phyloP scores from a whole-genome alignment of 2,329 filamentous ascomycete species.

The Magnaporthales sp. region DNA sequence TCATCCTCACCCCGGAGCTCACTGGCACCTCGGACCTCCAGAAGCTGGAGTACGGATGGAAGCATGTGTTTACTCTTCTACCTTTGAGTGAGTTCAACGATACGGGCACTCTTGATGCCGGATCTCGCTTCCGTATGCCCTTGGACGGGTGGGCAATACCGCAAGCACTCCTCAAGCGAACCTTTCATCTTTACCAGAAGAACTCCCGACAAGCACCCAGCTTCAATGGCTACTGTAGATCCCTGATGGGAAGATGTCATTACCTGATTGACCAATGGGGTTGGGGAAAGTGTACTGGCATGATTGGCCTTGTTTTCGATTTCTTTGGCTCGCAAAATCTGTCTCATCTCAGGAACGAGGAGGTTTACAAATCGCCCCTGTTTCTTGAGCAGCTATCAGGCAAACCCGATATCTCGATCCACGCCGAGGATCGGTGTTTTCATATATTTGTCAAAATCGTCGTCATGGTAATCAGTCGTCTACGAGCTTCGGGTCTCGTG shows the following conservation, averaged over 20 bases:
- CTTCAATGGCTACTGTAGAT: constrained; percentile 58
- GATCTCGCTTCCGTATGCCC: constrained; percentile 24
- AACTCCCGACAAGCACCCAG: constrained; percentile 46
- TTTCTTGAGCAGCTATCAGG: constrained; percentile 49
- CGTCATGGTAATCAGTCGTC: constrained; percentile 44
- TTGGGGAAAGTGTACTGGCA: constrained; percentile 48
- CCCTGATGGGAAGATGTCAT: constrained; percentile 51
- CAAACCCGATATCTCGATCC: constrained; percentile 36
- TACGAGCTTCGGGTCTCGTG: constrained; percentile 34
- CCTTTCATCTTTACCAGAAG: constrained; percentile 50
- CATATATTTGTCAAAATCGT: constrained; percentile 60
- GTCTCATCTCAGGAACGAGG: constrained; percentile 55
- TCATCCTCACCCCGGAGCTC: constrained; percentile 26
- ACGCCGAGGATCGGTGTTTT: constrained; percentile 52
- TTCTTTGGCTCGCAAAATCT: constrained; percentile 57
- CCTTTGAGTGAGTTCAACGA: constrained; percentile 53
- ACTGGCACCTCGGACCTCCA: constrained; percentile 31
- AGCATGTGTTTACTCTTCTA: constrained; percentile 48
- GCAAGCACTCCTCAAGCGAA: constrained; percentile 44
- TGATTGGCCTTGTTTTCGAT: constrained; percentile 56
- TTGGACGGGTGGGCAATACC: constrained; percentile 54
- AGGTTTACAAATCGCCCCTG: constrained; percentile 48
- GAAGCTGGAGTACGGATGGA: constrained; percentile 48
- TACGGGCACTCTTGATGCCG: constrained; percentile 36
- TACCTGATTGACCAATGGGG: constrained; percentile 57